These are phyloP conservation scores for Pisolithus orientalis DNA, from an alignment of 768 basidiomycete genomes.

Conservation along the genomic window DNA sequence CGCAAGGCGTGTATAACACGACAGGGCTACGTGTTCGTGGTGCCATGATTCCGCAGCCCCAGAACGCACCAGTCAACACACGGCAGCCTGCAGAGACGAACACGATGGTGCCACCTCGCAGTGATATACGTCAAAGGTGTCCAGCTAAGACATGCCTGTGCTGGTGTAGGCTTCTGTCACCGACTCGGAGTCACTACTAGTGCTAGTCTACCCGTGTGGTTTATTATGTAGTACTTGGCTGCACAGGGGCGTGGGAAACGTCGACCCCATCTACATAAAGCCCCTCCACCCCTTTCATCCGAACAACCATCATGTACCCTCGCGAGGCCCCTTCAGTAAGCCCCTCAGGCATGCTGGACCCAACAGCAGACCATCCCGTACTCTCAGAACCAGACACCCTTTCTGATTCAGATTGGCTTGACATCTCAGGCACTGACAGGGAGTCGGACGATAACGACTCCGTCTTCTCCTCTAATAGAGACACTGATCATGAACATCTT, in stretches of 20 bases:
- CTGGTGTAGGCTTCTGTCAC: no score
- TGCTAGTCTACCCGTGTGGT: no score
- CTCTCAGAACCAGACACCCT: conserved; percentile 60
- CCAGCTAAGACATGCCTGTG: no score
- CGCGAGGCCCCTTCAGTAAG: conserved; percentile 14
- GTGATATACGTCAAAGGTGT: neutral
- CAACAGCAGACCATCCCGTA: conserved; percentile 32
- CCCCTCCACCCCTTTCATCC: conserved; percentile 24
- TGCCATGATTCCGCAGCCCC: neutral
- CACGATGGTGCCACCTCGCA: conserved; percentile 5
- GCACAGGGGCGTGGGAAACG: neutral
- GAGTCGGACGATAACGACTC: conserved; percentile 72
- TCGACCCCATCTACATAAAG: conserved; percentile 16
- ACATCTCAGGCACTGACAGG: conserved; percentile 56
- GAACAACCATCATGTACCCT: conserved; percentile 11
- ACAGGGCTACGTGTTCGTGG: conserved; percentile 43
- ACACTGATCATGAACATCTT: conserved; percentile 54
- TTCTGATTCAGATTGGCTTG: conserved; percentile 84
- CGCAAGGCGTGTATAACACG: conserved; percentile 51
- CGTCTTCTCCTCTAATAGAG: conserved; percentile 42
- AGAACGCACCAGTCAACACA: neutral
- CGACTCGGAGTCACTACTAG: no score
- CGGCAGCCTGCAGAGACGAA: neutral
- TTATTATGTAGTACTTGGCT: no score
- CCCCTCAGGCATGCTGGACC: conserved; percentile 24